phyloP scores from a whole-genome alignment of 2,329 filamentous ascomycete genomes.

The Fonsecaea monophora region DNA sequence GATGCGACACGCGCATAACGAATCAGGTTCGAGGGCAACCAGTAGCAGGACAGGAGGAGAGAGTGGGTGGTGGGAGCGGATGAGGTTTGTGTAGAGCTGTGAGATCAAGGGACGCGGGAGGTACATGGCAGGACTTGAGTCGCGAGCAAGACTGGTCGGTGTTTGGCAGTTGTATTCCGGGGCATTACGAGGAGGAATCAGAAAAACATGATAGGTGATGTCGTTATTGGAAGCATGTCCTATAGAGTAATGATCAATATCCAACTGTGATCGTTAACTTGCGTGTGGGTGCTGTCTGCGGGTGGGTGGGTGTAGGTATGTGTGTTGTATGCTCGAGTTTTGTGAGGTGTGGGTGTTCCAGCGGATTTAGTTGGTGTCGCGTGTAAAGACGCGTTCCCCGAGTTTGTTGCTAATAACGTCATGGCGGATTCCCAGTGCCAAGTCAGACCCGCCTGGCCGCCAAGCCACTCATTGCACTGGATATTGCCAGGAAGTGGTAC shows the following conservation, averaged over 20 bases:
- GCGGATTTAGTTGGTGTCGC: neutral
- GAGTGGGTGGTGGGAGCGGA: slow-evolving; percentile 84
- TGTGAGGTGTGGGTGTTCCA: neutral
- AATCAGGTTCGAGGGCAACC: slow-evolving; percentile 85
- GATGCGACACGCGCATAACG: slow-evolving; percentile 93
- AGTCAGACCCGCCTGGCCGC: neutral
- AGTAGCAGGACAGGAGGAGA: slow-evolving; percentile 91
- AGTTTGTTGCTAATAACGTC: slow-evolving; percentile 20
- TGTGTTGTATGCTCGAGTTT: neutral
- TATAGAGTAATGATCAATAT: neutral
- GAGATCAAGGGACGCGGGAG: slow-evolving; percentile 87
- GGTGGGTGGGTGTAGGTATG: neutral
- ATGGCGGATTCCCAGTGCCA: neutral
- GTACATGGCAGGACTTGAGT: slow-evolving; percentile 71
- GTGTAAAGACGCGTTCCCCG: slow-evolving; percentile 10
- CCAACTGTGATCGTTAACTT: neutral
- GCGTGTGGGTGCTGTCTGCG: too few relatives aligned
- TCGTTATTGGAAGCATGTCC: neutral
- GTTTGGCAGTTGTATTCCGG: slow-evolving; percentile 10
- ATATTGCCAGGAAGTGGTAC: neutral
- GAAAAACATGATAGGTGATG: neutral
- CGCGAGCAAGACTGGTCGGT: slow-evolving; percentile 11
- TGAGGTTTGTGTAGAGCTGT: slow-evolving; percentile 88
- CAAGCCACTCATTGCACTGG: neutral
- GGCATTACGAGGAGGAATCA: slow-evolving; percentile 20